Base-by-base conservation (phyloP, 1,284 basidiomycete species). In the Malassezia dermatis region DNA sequence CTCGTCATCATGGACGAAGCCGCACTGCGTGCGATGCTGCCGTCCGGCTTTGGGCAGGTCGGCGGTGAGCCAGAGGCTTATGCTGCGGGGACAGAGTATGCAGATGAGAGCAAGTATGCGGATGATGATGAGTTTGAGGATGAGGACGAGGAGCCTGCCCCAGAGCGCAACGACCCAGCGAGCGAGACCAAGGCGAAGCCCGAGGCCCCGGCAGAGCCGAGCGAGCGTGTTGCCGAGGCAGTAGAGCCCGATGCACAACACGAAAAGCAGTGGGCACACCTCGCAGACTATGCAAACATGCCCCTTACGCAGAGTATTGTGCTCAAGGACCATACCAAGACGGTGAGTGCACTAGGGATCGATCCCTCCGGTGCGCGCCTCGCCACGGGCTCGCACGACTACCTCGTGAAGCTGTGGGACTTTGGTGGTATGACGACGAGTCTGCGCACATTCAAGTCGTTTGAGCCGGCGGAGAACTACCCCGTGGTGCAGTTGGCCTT, bases 391-490 rank as follows among this genome's bases (percentile, higher is more conserved):
- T 87, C 86, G 15, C 86, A 95, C 76, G 94, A 99, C 77, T 96
- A 96, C 71, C 88, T 93, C 75, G 85, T 87, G 76, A 96, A 96
- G 76, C 77, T 98, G 49, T 99, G 91, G 91, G 94, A 99, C 76
- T 98, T 98, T 77, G 94, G 93, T 67, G 94, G 94, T 7, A 98
- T 99, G 93, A 86, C 87, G 66, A 78, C 80, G 61, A 63, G 75
- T 4, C 81, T 86, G 75, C 86, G 87, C 73, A 91, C 94, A 13
- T 98, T 98, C 81, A 88, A 89, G 77, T 86, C 82, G 61, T 96
- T 88, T 82, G 90, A 98, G 75, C 88, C 90, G 56, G 84, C 86
- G 55, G 89, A 88, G 57, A 87, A 84, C 64, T 95, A 98, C 77
- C 61, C 63, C 10, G 49, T 73, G 2, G 49, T 69, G 13, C 63